Conservation (phyloP, 2,329 filamentous ascomycete genomes). For the Curvularia lunata region DNA sequence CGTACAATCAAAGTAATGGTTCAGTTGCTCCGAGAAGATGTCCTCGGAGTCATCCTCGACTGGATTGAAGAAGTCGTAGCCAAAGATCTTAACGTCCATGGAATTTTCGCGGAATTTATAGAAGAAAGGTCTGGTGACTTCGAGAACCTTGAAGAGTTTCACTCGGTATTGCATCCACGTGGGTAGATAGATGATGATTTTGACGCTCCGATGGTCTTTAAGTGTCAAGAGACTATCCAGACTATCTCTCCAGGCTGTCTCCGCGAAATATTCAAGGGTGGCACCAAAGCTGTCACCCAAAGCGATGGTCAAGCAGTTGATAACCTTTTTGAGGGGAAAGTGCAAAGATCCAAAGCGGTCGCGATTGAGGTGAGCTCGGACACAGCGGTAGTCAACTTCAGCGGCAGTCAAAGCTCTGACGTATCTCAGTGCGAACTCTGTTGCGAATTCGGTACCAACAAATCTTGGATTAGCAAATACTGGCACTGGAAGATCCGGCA, state of each 20-base stretch:
- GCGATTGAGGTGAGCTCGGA: slow-evolving; percentile 11
- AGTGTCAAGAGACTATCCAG: slow-evolving; percentile 16
- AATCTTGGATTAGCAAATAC: slow-evolving; percentile 9
- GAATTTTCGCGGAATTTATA: slow-evolving; percentile 1
- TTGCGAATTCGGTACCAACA: slow-evolving; percentile 10
- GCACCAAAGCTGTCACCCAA: not conserved
- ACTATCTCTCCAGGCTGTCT: slow-evolving; percentile 3
- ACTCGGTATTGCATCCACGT: slow-evolving; percentile 2
- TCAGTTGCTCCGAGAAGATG: slow-evolving; percentile 14
- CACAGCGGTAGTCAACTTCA: slow-evolving; percentile 11
- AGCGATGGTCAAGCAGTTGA: slow-evolving; percentile 8
- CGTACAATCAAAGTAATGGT: slow-evolving; percentile 13
- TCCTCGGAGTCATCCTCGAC: not conserved
- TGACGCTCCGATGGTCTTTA: slow-evolving; percentile 2
- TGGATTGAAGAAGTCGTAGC: slow-evolving; percentile 17
- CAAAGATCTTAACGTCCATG: slow-evolving; percentile 9
- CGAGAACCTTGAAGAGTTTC: slow-evolving; percentile 10
- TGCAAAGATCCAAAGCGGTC: slow-evolving; percentile 5
- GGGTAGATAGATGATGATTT: slow-evolving; percentile 9
- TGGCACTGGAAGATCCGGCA: slow-evolving; percentile 4
- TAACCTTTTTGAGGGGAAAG: slow-evolving; percentile 1
- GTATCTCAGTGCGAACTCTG: slow-evolving; percentile 11
- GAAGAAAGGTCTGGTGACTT: slow-evolving; percentile 9
- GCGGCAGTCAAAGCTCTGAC: slow-evolving; percentile 4
- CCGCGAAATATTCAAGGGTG: not conserved